Evolutionary conservation across 2,329 filamentous ascomycete species (phyloP).

Genomic region (Colletotrichum trifolii): DNA sequence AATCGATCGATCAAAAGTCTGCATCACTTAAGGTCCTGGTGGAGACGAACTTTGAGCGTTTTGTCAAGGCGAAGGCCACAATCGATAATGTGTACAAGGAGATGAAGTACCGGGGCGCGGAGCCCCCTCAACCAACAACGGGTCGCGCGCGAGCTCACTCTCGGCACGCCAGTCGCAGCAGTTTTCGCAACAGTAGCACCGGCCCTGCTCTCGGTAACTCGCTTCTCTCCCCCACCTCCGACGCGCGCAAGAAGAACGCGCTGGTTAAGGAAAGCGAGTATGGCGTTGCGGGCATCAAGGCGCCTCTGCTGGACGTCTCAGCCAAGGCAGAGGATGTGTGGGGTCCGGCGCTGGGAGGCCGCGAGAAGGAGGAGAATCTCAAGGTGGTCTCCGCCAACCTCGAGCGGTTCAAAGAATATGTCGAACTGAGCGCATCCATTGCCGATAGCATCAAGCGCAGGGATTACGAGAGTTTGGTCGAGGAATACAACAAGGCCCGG

Average conservation of each 20-base stretch:
- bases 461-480: slow-evolving; percentile 88
- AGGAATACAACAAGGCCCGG: slow-evolving; percentile 87
- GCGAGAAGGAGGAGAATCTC: slow-evolving; percentile 89
- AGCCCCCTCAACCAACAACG: slow-evolving; percentile 53
- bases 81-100: slow-evolving; percentile 99
- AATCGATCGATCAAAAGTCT: slow-evolving; percentile 97
- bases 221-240: slow-evolving; percentile 51
- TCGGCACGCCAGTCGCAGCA: slow-evolving; percentile 74
- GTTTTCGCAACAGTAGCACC: slow-evolving; percentile 66
- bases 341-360: slow-evolving; percentile 91
- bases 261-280: slow-evolving; percentile 93
- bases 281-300: slow-evolving; percentile 88
- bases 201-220: slow-evolving; percentile 49
- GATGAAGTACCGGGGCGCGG: slow-evolving; percentile 81
- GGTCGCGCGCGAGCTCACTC: slow-evolving; percentile 64
- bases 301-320: slow-evolving; percentile 86
- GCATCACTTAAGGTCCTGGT: slow-evolving; percentile 96
- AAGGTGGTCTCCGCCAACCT: slow-evolving; percentile 81
- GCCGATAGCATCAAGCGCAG: slow-evolving; percentile 88
- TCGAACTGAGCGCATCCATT: slow-evolving; percentile 82
- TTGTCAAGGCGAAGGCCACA: slow-evolving; percentile 95
- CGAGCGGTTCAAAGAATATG: slow-evolving; percentile 82
- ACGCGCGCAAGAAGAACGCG: slow-evolving; percentile 85
- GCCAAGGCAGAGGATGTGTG: slow-evolving; percentile 97
- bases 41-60: slow-evolving; percentile 97